Conservation (phyloP, 495 filamentous ascomycete genomes). For the Mytilinidion resinicola region DNA sequence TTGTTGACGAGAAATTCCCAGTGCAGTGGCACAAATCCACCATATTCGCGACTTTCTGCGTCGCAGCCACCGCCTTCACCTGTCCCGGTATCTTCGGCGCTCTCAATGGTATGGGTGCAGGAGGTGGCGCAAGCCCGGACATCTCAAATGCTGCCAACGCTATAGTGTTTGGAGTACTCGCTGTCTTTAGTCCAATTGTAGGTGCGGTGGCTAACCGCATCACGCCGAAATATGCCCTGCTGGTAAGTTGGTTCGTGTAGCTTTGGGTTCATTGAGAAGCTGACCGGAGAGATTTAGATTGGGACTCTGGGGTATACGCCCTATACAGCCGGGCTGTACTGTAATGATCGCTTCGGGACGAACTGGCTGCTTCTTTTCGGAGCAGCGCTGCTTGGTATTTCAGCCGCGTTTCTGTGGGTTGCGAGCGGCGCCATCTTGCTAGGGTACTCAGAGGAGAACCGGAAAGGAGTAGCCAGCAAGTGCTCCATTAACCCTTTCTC, state of each 20-base stretch:
- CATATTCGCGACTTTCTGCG: background rate
- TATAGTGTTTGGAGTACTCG: background rate
- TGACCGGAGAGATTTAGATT: background rate
- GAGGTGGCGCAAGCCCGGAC: background rate
- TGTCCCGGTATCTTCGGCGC: constrained; percentile 2
- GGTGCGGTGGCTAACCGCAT: background rate
- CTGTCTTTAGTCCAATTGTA: background rate
- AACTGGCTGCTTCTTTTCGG: constrained; percentile 1
- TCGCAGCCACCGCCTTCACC: background rate
- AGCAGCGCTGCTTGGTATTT: background rate
- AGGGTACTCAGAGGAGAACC: background rate
- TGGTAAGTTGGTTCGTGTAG: background rate
- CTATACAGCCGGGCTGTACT: background rate
- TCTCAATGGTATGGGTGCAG: background rate
- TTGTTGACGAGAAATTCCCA: background rate
- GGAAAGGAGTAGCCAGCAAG: background rate
- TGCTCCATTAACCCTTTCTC: background rate
- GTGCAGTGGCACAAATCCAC: background rate
- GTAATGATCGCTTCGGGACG: background rate
- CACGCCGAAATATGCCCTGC: background rate
- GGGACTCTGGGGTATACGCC: background rate
- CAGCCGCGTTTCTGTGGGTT: background rate
- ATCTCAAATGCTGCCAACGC: constrained; percentile 1
- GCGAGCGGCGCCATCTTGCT: background rate
- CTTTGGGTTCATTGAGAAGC: too few relatives aligned